These are phyloP conservation scores for Scheffersomyces cryptocercus DNA, from an alignment of 1,139 yeast genomes.

Conservation along the genomic window DNA sequence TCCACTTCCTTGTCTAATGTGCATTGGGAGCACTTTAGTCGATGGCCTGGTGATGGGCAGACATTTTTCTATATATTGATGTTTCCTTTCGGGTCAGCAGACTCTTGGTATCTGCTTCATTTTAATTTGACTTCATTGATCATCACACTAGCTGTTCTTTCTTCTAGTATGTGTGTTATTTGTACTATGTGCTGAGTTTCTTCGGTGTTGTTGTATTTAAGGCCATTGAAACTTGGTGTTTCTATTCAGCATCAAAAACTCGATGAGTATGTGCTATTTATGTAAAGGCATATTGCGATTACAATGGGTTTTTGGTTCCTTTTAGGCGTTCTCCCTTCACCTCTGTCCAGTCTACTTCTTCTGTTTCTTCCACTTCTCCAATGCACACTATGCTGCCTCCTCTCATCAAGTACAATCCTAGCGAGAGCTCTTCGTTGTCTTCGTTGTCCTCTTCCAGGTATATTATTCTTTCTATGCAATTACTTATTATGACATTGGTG, in stretches of 20 bases:
- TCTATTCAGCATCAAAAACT: too few species aligned
- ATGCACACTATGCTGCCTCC: conserved; percentile 83
- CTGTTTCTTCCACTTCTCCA: conserved; percentile 66
- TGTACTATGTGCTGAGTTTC: too few species aligned
- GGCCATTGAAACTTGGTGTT: too few species aligned
- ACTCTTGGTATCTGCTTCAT: not conserved
- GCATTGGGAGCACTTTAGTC: too few species aligned
- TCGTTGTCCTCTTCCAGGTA: conserved; percentile 44
- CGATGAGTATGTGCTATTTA: too few species aligned
- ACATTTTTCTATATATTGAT: too few species aligned
- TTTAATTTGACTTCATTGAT: not conserved
- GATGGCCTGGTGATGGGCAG: too few species aligned
- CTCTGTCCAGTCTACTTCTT: conserved; percentile 56
- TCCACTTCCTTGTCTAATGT: too few species aligned
- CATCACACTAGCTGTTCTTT: not conserved
- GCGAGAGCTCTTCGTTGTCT: conserved; percentile 46
- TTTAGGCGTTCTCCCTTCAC: conserved; percentile 42
- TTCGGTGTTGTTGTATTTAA: too few species aligned
- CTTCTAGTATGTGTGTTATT: not conserved
- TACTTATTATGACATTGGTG: conserved; percentile 68
- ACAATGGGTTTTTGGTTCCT: conserved; percentile 45
- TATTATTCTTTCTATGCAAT: conserved; percentile 57
- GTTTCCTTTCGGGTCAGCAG: too few species aligned
- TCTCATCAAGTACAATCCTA: conserved; percentile 71
- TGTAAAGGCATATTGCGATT: conserved; percentile 1